Percentiles rank a stretch among this genome's conserved stretches.
Conservation (phyloP, 2,329 filamentous ascomycete genomes). For the Domatiomyces globalis region DNA sequence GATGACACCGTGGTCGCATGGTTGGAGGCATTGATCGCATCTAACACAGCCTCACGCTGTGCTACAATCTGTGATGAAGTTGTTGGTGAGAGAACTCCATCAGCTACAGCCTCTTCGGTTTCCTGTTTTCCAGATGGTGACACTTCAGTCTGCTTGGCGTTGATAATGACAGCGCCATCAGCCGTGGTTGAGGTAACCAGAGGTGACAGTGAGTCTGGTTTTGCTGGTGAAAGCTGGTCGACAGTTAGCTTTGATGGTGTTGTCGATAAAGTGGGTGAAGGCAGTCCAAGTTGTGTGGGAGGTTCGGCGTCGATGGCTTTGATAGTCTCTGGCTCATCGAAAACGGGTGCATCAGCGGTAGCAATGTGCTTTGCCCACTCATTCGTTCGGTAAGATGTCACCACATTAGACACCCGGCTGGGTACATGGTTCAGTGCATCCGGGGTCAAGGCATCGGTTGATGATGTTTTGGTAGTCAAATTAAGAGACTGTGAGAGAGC, state of each 20-base stretch:
- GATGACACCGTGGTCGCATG: background rate
- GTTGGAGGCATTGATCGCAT: background rate
- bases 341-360: conserved; percentile 56
- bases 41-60: background rate
- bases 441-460: conserved; percentile 21
- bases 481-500: background rate
- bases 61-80: background rate
- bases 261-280: background rate
- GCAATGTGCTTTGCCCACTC: conserved; percentile 91
- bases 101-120: background rate
- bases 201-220: background rate
- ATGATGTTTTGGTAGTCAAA: conserved; percentile 5
- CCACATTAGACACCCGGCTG: conserved; percentile 57
- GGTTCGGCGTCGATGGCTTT: conserved; percentile 20
- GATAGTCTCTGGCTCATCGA: conserved; percentile 45
- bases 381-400: conserved; percentile 74
- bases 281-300: conserved; percentile 8
- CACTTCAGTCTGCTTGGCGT: background rate
- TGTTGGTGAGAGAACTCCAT: background rate
- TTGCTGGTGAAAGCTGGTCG: background rate
- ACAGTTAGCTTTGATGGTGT: background rate
- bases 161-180: background rate
- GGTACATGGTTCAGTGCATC: conserved; percentile 46
- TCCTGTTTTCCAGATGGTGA: background rate
- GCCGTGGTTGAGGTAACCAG: background rate